Evolutionary conservation across 1,139 yeast genomes (phyloP).

Genomic region (Scheffersomyces illinoinensis): DNA sequence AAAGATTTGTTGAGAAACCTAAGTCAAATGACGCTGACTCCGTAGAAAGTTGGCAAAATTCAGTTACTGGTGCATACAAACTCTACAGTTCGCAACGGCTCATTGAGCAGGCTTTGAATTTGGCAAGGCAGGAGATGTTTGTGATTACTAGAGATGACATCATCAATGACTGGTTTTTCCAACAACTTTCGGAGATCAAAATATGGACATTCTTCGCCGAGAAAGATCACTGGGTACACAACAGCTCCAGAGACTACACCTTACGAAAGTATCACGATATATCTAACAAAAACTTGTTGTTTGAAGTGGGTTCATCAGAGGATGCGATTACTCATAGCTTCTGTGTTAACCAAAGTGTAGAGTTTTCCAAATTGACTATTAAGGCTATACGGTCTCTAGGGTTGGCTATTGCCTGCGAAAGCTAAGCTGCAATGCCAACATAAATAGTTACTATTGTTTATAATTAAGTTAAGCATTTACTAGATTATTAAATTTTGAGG

Average conservation of each 20-base stretch:
- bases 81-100: constrained; percentile 42
- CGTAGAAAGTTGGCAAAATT: constrained; percentile 32
- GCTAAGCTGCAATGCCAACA: background rate
- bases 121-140: constrained; percentile 61
- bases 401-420: constrained; percentile 2
- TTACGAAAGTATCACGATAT: constrained; percentile 34
- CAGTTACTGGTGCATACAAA: constrained; percentile 44
- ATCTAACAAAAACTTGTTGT: constrained; percentile 26
- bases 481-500: background rate
- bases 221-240: constrained; percentile 63
- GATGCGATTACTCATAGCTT: constrained; percentile 53
- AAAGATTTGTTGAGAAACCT: constrained; percentile 24
- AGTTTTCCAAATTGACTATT: constrained; percentile 48
- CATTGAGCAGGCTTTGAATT: constrained; percentile 51
- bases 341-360: constrained; percentile 54
- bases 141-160: constrained; percentile 42
- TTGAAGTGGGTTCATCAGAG: constrained; percentile 30
- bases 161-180: constrained; percentile 53
- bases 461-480: background rate
- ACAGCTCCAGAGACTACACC: constrained; percentile 45
- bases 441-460: background rate
- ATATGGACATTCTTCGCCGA: constrained; percentile 61
- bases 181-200: constrained; percentile 17
- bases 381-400: constrained; percentile 9
- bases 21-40: constrained; percentile 13